Conservation (phyloP, 2,329 filamentous ascomycete species). For the Colletotrichum nymphaeae region DNA sequence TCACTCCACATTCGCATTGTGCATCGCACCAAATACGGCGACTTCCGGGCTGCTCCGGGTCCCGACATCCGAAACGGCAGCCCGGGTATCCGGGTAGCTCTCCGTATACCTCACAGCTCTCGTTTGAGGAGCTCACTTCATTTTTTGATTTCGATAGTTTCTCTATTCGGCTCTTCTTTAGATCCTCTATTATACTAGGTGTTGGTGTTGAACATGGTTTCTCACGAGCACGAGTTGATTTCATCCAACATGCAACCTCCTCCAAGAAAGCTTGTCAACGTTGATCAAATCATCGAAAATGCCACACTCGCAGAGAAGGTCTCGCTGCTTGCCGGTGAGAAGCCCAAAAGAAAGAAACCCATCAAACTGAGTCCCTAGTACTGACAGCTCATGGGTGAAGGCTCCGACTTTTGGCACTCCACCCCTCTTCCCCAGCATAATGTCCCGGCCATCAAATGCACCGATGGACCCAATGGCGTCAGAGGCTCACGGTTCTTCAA, state of each 20-base stretch:
- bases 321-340: conserved; percentile 60
- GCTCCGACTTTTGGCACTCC: conserved; percentile 78
- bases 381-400: conserved; percentile 43
- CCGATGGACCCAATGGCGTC: conserved; percentile 78
- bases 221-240: not conserved
- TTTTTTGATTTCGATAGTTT: not conserved
- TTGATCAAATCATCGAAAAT: conserved; percentile 65
- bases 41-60: conserved; percentile 9
- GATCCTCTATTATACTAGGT: not conserved
- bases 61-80: conserved; percentile 20
- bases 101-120: not conserved
- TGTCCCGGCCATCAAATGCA: conserved; percentile 72
- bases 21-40: not conserved
- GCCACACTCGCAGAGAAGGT: conserved; percentile 64
- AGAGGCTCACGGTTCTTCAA: conserved; percentile 77
- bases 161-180: not conserved
- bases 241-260: not conserved
- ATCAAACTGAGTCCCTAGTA: too few relatives aligned
- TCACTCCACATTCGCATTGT: conserved; percentile 7
- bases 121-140: not conserved
- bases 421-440: conserved; percentile 68
- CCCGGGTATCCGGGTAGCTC: not conserved
- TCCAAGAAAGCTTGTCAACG: conserved; percentile 49
- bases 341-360: not conserved
- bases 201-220: not conserved